Percentiles rank a stretch among this genome's conserved stretches.
These are phyloP conservation scores for Ophiostoma pallidulum DNA, from an alignment of 2,329 filamentous ascomycete species.

Conservation along the genomic window DNA sequence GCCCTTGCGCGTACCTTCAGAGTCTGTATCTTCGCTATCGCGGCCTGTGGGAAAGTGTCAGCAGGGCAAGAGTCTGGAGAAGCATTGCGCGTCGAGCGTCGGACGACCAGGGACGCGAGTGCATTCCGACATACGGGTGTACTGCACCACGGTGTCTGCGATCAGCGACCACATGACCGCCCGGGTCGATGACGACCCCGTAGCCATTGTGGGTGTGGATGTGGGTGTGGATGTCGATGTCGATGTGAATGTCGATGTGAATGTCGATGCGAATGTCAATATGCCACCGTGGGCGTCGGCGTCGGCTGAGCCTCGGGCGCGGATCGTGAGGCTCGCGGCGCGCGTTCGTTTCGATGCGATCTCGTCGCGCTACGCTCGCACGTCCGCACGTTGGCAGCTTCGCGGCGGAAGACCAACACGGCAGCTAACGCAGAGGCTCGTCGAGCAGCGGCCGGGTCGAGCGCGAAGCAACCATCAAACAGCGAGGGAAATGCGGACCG, in stretches of 20 bases:
- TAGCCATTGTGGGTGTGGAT: no score
- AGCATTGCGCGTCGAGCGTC: no score
- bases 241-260: not conserved
- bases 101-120: not conserved
- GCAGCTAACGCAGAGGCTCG: constrained; percentile 9
- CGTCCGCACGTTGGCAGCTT: not conserved
- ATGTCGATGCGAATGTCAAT: not conserved
- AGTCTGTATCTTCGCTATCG: constrained; percentile 37
- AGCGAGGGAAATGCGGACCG: not conserved
- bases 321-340: no score
- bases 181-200: not conserved
- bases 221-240: no score
- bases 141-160: constrained; percentile 28
- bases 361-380: not conserved
- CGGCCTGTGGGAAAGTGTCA: constrained; percentile 26
- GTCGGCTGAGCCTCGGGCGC: no score
- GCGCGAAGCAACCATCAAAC: constrained; percentile 2
- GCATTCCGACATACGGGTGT: constrained; percentile 29
- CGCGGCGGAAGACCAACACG: constrained; percentile 1
- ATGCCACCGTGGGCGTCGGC: not conserved
- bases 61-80: no score
- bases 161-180: constrained; percentile 17
- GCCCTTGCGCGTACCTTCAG: constrained; percentile 31
- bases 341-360: no score
- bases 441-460: constrained; percentile 8